Conservation (phyloP, 805 yeast genomes). For the Yamadazyma kitorensis region DNA sequence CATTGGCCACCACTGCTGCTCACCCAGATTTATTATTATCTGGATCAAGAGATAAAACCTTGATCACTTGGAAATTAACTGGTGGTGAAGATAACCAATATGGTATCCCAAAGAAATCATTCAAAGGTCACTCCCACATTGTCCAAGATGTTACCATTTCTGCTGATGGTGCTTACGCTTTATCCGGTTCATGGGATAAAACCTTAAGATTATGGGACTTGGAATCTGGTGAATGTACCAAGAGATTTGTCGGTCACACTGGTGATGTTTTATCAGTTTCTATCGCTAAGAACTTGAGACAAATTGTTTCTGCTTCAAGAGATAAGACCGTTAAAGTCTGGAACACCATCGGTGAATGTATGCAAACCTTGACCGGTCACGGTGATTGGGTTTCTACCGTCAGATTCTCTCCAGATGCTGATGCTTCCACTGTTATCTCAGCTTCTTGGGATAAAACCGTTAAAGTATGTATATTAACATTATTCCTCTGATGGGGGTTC, state of each 20-base stretch:
- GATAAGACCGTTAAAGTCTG: slow-evolving; percentile 99
- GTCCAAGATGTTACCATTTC: slow-evolving; percentile 97
- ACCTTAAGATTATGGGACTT: slow-evolving; percentile 98
- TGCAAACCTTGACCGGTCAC: slow-evolving; percentile 93
- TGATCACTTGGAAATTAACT: slow-evolving; percentile 95
- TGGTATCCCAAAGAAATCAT: slow-evolving; percentile 97
- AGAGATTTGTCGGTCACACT: slow-evolving; percentile 97
- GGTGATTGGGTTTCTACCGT: slow-evolving; percentile 98
- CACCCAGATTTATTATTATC: slow-evolving; percentile 98
- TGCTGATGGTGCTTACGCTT: slow-evolving; percentile 95
- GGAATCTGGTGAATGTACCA: slow-evolving; percentile 87
- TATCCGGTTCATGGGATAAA: slow-evolving; percentile 99
- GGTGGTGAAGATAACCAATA: slow-evolving; percentile 90
- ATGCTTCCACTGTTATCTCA: slow-evolving; percentile 77
- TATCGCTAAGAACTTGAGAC: slow-evolving; percentile 93
- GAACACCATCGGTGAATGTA: slow-evolving; percentile 98
- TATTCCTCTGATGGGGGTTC: too few relatives aligned
- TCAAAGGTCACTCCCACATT: slow-evolving; percentile 98
- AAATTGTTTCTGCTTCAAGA: slow-evolving; percentile 98
- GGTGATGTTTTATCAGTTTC: slow-evolving; percentile 97
- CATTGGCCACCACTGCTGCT: slow-evolving; percentile 96
- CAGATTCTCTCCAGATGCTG: slow-evolving; percentile 85
- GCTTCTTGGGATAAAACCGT: slow-evolving; percentile 99
- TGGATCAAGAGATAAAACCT: slow-evolving; percentile 98
- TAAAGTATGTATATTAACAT: slow-evolving; percentile 86